Base-by-base conservation (phyloP, 345 rosid genomes). In the Toxicodendron radicans region DNA sequence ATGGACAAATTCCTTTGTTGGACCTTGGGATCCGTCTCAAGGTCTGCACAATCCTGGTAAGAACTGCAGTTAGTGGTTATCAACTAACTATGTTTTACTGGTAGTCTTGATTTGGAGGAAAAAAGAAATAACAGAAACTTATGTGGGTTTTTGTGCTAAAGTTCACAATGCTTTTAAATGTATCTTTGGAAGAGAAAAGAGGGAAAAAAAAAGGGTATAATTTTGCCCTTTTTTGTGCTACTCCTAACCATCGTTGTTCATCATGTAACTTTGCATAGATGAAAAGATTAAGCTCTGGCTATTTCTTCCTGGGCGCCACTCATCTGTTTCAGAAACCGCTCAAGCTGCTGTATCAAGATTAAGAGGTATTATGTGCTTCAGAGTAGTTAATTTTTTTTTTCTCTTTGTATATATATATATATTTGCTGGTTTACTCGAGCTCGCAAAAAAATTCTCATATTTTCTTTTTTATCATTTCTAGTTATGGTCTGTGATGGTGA, bases 1-100 rank as follows among this genome's bases (percentile, higher is more conserved):
- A 51, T 95, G 99, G 99, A 95, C 97, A 48, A 95, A 93, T 86
- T 93, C 99, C 74, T 95, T 95, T 83, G 98, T 95, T 76, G 99
- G 99, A 81, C 99, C 99, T 79, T 95, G 99, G 99, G 99, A 95
- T 84, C 99, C 97, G 38, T 95, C 99, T 78, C 99, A 95, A 81
- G 99, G 99, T 68, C 74, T 93, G 79, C 92, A 95, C 76, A 95
- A 93, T 80, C 99, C 99, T 71, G 99, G 99, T 93, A 87, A 81
- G 88, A 73, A 64, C 71, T 64, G 52, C 21, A 45, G 76, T 32
- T 7, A 46, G 2, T 52, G 63, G 30, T 30, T 11, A 35, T 75
- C 64, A 64, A 12, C 54, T 13, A 57, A 9, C 49, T 18, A 45
- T 66, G 11, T 4, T 45, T 52, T 75, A 45, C 33, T 35, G 17